Evolutionary conservation across 257 asterid species (phyloP), one percentile per base, ranked within the genome.

Genomic region (Scutellaria galericulata): DNA sequence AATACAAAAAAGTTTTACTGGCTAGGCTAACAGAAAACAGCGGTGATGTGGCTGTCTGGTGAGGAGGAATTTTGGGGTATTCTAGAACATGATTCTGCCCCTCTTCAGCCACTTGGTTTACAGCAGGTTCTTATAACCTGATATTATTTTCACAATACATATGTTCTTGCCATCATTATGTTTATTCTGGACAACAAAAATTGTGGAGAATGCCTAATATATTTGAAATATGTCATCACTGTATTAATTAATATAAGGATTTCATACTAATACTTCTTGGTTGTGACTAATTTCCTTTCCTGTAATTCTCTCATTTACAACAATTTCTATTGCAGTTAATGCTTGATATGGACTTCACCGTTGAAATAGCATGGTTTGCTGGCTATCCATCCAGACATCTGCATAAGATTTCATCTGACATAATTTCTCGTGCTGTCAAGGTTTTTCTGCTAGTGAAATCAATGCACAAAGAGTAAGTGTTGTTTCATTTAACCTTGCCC

Each of bases 321-420:
- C 5, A 4, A 31, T 31, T 4, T 31, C 37, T 4, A 24, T 73
- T 70, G 75, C 96, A 95, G 98, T 84, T 92, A 68, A 89, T 92
- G 75, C 96, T 95, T 57, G 98, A 95, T 71, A 92, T 95, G 98
- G 97, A 92, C 79, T 95, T 92, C 87, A 95, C 98, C 0, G 98
- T 92, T 42, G 99, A 95, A 77, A 90, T 92, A 2, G 97, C 98
- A 40, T 86, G 96, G 6, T 95, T 86, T 78, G 98, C 99, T 11
- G 98, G 99, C 7, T 95, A 95, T 80, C 96, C 96, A 45, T 85
- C 97, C 13, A 81, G 93, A 75, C 90, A 86, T n/a, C 84, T 95
- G 63, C 89, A 95, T 60, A 93, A 95, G 84, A 87, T 88, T 74
- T 93, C 99, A 15, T 95, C 98, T 0, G 92, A 86, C 55, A 88